These are phyloP conservation scores for Amphichorda felina DNA, from an alignment of 2,329 filamentous ascomycete species.

Conservation along the genomic window DNA sequence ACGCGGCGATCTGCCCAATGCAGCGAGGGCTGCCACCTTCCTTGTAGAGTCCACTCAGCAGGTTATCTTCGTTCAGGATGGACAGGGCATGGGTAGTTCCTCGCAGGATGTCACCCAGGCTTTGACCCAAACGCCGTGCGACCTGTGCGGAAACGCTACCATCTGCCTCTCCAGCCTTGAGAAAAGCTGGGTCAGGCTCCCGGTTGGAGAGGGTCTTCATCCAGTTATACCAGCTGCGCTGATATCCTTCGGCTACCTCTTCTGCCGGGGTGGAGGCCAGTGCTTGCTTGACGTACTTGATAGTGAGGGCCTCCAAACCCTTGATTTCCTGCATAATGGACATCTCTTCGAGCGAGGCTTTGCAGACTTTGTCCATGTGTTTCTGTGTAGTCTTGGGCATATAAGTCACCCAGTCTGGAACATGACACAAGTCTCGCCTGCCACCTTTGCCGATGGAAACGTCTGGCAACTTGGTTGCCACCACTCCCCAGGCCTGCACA, in stretches of 20 bases:
- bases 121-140: not conserved
- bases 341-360: constrained; percentile 1
- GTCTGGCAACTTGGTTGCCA: constrained; percentile 5
- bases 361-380: constrained; percentile 5
- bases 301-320: constrained; percentile 1
- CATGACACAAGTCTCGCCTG: constrained; percentile 4
- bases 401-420: constrained; percentile 6
- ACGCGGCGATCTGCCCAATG: constrained; percentile 4
- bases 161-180: not conserved
- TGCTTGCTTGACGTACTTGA: constrained; percentile 3
- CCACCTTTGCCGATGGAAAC: not conserved
- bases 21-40: not conserved
- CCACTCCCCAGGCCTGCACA: constrained; percentile 4
- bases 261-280: constrained; percentile 3
- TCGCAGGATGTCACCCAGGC: constrained; percentile 1
- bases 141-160: not conserved
- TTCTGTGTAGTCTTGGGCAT: constrained; percentile 4
- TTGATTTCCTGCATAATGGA: constrained; percentile 1
- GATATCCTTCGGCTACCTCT: constrained; percentile 5
- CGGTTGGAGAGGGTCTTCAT: constrained; percentile 3
- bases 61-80: constrained; percentile 1
- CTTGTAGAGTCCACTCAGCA: constrained; percentile 1
- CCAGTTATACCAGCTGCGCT: constrained; percentile 5
- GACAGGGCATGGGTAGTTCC: constrained; percentile 1
- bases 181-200: constrained; percentile 2